These are phyloP conservation scores for Chalaropsis thielavioides DNA, from an alignment of 2,329 filamentous ascomycete genomes.

Conservation along the genomic window DNA sequence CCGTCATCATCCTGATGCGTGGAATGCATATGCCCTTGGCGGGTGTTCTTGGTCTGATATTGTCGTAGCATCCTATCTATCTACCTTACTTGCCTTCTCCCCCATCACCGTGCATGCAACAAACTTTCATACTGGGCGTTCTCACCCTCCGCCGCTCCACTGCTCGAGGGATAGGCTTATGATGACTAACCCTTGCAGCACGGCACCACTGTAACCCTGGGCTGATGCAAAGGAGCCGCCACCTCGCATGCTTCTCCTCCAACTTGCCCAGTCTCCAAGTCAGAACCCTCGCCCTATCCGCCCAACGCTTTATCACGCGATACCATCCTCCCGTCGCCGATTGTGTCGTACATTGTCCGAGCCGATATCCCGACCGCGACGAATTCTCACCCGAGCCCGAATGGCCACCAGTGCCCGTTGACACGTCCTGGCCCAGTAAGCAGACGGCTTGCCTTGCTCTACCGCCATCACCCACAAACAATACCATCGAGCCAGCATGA, in stretches of 20 bases:
- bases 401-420: too few relatives aligned
- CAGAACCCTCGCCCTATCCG: too few relatives aligned
- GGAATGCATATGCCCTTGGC: background rate
- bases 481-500: background rate
- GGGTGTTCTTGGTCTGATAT: background rate
- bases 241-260: background rate
- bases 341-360: background rate
- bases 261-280: background rate
- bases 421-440: too few relatives aligned
- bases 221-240: background rate
- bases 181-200: background rate
- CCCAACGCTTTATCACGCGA: background rate
- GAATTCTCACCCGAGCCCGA: too few relatives aligned
- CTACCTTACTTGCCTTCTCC: background rate
- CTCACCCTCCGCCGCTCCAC: background rate
- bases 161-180: too few relatives aligned
- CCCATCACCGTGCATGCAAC: background rate
- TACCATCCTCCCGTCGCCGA: too few relatives aligned
- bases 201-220: background rate
- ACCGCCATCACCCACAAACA: background rate
- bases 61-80: background rate
- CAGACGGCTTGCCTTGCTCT: too few relatives aligned
- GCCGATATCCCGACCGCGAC: background rate
- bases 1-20: background rate
- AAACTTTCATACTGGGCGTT: background rate